Base-by-base conservation (phyloP, 164 flowering plant genomes). In the Magnolia sinica region DNA sequence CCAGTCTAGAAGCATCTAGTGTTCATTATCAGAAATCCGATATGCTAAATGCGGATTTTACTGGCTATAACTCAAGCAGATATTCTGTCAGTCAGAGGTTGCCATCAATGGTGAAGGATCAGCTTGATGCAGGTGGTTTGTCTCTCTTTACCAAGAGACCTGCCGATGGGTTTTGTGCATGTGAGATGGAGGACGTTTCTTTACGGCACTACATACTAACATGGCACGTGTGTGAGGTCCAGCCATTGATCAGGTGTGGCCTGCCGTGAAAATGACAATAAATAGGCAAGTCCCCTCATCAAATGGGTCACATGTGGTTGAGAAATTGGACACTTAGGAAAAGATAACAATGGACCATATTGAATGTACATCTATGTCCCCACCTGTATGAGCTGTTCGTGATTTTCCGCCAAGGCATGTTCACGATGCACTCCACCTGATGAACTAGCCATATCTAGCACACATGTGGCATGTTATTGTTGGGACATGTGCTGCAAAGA, bases 91-190 rank as follows among this genome's bases (percentile, higher is more conserved):
- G 85, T 77, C 82, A 80, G 71, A 85, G 82, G 84, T 64, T 76
- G 49, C 82, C 79, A 76, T 75, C 85, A 11, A 70, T 37, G 11
- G 52, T 75, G 68, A 74, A 74, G 49, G 74, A 76, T 78, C 84
- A 87, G 58, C 73, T 84, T 63, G 86, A 78, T 79, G 70, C 90
- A 86, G 92, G 92, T 91, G 19, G 19, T 77, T 74, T 76, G 22
- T 20, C 71, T 68, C 14, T 50, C 58, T 50, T 37, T 16, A 16
- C 13, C 13, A 55, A 55, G 8, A 55, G 13, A 11, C 18, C 61
- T 55, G 61, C 13, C 61, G 18, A 55, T 55, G 61, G 18, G 18
- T 55, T 55, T 55, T 9, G 18, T 55, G 61, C 61, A 8, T 55
- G 61, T 55, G 61, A 11, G 16, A 10, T 55, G 19, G 18, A 55